Base-by-base conservation (phyloP, 2,329 filamentous ascomycete genomes). In the Fusarium circinatum region DNA sequence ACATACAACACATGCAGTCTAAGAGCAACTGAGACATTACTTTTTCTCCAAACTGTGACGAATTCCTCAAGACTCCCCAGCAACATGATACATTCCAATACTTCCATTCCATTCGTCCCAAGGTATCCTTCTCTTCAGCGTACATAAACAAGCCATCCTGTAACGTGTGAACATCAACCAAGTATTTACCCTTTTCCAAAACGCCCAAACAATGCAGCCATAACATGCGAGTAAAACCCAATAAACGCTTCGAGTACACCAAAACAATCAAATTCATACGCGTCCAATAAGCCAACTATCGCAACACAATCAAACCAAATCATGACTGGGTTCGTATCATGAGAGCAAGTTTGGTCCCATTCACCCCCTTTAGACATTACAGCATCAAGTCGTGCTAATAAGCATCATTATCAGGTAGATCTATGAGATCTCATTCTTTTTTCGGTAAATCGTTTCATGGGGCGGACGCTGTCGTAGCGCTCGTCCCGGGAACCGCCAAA, bases 361-460 rank as follows among this genome's bases (percentile, higher is more conserved):
- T 18, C 59, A 39, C 30, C 65, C 30, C 22, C 44, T 55, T 39
- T 17, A 75, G 59, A 74, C 61, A 75, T 75, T 76, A 63, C 48
- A 57, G 48, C 41, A 67, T 68, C 60, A 65, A 49, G 45, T 70
- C 56, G 34, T 68, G 41, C 47, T 61, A 32, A 48, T 61, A 36
- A 61, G 32, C 41, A 73, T 79, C 65, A 78, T 59, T 67, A 80
- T 60, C 66, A 79, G 68, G 77, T 77, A 42, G 77, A 80, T 68
- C 78, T 72, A 24, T 71, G 66, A 34, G 73, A 71, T 66, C 75
- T 71, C 62, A 68, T 68, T 63, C 70, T 64, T 77, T 82, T 84
- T 78, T 87, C 85, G 2, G 86, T 87, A 71, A 84, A 87, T 59
- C 82, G 79, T 70, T 82, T 82, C 68, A 86, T 79, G 38, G 85